Base-by-base conservation (phyloP, 345 rosid species). In the Syzygium jambos region DNA sequence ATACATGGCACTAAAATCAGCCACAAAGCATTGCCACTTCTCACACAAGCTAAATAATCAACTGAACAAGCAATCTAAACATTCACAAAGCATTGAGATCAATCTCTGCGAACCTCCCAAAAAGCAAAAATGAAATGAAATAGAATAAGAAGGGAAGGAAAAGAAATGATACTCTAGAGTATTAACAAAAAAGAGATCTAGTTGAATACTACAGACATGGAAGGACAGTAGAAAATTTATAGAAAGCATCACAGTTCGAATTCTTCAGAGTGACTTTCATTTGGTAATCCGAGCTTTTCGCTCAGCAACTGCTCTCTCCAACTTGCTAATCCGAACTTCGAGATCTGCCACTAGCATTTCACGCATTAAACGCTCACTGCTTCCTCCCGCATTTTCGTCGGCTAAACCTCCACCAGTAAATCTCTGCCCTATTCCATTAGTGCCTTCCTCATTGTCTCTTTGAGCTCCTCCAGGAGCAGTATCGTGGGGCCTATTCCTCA, bases 281-380 rank as follows among this genome's bases (percentile, higher is more conserved):
- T 34, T 73, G 49, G 49, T 19, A 73, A 73, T 73, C 27, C 4
- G 82, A 73, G 82, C 82, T 73, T 73, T 73, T 38, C 11, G 82
- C 27, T 6, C 82, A 73, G 82, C 49, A 73, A 41, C 82, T 73
- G 8, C 15, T 73, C 49, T 73, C 49, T 38, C 82, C 27, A 73
- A 27, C 86, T 34, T 85, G 10, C 41, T 63, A 51, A 92, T 84
- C 85, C 56, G 73, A 56, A 19, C 90, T 85, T 88, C 87, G 4
- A 91, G 90, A 51, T 53, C 82, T 49, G 38, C 27, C 6, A 49
- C 82, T 73, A 73, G 49, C 27, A 10, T 65, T 86, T 78, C 52
- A 43, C 41, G 4, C 49, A 54, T 51, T 21, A 80, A 22, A 14
- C 68, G 7, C 16, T n/a, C 23, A 65, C 85, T 11, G 85, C 73